These are phyloP conservation scores for Aspergillus novofumigatus DNA, from an alignment of 2,329 filamentous ascomycete species.

Conservation along the genomic window DNA sequence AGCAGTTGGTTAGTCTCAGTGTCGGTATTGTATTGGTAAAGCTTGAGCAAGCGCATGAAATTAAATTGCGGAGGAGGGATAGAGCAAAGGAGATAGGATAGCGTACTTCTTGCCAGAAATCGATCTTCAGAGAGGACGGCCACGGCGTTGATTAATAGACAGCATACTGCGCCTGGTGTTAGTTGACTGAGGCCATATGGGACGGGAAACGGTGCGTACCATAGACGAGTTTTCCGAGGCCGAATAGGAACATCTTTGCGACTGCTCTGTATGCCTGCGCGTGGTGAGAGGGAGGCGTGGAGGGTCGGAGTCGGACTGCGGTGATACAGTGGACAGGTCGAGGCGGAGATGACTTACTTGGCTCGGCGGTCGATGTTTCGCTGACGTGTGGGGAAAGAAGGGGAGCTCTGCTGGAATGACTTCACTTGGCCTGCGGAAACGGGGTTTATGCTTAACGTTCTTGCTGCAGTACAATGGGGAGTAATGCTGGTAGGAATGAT, in stretches of 20 bases:
- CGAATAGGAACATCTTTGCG: conserved; percentile 65
- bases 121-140: conserved; percentile 92
- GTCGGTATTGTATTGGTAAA: neutral
- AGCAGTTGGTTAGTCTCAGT: neutral
- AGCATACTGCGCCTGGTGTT: conserved; percentile 53
- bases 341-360: conserved; percentile 13
- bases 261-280: conserved; percentile 1
- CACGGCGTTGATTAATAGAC: conserved; percentile 90
- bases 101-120: conserved; percentile 74
- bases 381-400: neutral
- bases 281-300: neutral
- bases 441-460: neutral
- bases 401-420: neutral
- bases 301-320: neutral
- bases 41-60: neutral
- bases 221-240: conserved; percentile 68
- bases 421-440: neutral
- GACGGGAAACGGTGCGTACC: conserved; percentile 41
- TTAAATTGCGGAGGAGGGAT: neutral
- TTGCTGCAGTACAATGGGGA: conserved; percentile 16
- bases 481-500: conserved; percentile 17
- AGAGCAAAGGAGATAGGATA: conserved; percentile 1
- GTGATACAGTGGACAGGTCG: conserved; percentile 7
- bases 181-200: conserved; percentile 1
- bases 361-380: neutral